Evolutionary conservation across 106 monocot genomes (phyloP), one percentile per base, ranked within the genome.

Genomic region (Narthecium ossifragum): DNA sequence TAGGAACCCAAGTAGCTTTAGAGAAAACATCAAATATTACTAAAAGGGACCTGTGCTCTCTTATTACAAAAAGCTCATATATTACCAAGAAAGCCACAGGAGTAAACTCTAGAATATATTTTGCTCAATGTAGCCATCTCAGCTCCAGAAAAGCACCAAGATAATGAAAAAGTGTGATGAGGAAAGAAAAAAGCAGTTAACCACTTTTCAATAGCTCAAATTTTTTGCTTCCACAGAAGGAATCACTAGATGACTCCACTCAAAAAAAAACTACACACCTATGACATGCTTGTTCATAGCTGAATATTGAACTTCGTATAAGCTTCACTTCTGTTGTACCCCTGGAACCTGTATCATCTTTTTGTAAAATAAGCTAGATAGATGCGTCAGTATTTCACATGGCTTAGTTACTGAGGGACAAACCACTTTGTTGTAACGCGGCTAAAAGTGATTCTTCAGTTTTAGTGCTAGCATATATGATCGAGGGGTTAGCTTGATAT

Each of bases 261-360:
- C 22, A 4, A n/a, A 9, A 5, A 29, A 1, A 30, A 13, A 30
- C 1, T 34, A 2, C 31, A 40, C 60, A 86, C 94, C 98, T 91
- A 70, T 98, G 90, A 86, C 98, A 98, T 56, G 98, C 90, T 67
- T 91, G 98, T 70, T 98, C 98, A 70, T 98, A 90, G 68, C 90
- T 98, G 74, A 91, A 98, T 29, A 84, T 57, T 60, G 98, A 86
- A 67, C 91, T 86, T 69, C 70, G 72, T 43, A 98, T 53, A 37
- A 87, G 86, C 71, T 87, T 98, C 63, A 98, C 87, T 30, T 57
- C 74, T 57, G 60, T 41, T 12, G 70, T 29, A 24, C 73, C 81
- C 55, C 61, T 68, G 63, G 34, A 66, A 66, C 64, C 90, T 96
- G 66, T 31, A 61, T 17, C 72, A 29, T n/a, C n/a, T n/a, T 40